phyloP scores from a whole-genome alignment of 768 basidiomycete genomes.

The Russula brevipes region DNA sequence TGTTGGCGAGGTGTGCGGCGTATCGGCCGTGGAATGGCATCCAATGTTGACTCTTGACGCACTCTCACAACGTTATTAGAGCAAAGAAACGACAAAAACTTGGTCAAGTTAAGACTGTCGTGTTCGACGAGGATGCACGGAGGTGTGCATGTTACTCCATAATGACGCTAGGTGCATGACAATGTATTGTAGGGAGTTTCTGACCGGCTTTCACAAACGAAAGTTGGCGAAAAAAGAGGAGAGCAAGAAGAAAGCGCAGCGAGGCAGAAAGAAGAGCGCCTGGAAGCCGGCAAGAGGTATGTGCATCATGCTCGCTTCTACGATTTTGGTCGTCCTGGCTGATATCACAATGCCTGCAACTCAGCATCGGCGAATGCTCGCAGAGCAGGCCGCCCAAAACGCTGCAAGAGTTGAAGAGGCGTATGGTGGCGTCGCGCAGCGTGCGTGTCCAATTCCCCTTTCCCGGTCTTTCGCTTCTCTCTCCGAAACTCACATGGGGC shows the following conservation, averaged over 20 bases:
- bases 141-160: constrained; percentile 21
- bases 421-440: constrained; percentile 39
- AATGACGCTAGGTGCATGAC: not conserved
- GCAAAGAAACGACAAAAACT: constrained; percentile 62
- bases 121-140: constrained; percentile 88
- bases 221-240: constrained; percentile 81
- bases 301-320: constrained; percentile 24
- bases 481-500: constrained; percentile 8
- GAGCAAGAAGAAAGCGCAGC: constrained; percentile 68
- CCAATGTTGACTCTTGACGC: constrained; percentile 55
- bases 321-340: constrained; percentile 4
- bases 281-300: constrained; percentile 74
- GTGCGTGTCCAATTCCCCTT: too few relatives aligned
- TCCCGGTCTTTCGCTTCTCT: not conserved
- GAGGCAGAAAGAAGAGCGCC: constrained; percentile 68
- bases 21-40: constrained; percentile 25
- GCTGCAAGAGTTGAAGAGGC: constrained; percentile 72
- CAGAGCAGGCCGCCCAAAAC: constrained; percentile 74
- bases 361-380: constrained; percentile 73
- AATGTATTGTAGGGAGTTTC: constrained; percentile 58
- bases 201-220: constrained; percentile 92
- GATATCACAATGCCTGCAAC: constrained; percentile 21
- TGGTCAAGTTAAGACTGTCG: constrained; percentile 68
- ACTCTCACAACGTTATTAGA: constrained; percentile 56
- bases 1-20: not conserved